Conservation (phyloP, 1,284 basidiomycete genomes). For the Microbotryomycetes sp. region DNA sequence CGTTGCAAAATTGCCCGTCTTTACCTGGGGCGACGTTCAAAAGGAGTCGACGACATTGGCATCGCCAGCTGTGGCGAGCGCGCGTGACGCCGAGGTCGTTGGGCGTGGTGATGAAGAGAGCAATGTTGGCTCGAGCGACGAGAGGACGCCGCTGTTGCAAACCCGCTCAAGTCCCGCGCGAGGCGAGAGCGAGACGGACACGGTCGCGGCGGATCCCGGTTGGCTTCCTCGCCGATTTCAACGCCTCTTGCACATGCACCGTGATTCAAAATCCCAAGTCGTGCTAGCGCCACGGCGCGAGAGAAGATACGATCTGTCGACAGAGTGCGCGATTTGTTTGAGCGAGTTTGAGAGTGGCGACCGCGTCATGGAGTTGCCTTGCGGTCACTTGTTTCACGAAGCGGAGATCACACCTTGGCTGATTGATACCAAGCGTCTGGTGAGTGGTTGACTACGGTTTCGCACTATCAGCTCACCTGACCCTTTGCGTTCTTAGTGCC, state of each 20-base stretch:
- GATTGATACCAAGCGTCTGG: constrained; percentile 77
- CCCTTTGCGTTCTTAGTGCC: neutral
- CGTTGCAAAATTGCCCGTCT: constrained; percentile 65
- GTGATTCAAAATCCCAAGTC: neutral
- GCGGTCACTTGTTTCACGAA: constrained; percentile 78
- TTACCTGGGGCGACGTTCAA: constrained; percentile 65
- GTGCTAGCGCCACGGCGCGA: neutral
- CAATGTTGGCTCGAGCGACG: neutral
- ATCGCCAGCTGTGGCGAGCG: constrained; percentile 19
- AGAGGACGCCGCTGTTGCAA: neutral
- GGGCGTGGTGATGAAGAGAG: constrained; percentile 26
- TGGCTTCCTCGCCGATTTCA: neutral
- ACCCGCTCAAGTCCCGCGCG: neutral
- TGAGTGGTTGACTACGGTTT: constrained; percentile 44
- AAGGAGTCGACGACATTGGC: constrained; percentile 48
- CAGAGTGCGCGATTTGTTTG: constrained; percentile 83
- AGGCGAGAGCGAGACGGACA: no score
- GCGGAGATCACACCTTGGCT: constrained; percentile 85
- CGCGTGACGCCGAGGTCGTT: no score
- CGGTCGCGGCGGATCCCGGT: no score
- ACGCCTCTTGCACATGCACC: neutral
- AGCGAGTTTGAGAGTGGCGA: constrained; percentile 76
- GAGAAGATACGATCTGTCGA: constrained; percentile 8
- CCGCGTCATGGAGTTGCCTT: constrained; percentile 76
- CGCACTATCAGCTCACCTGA: neutral